Evolutionary conservation across 2,329 filamentous ascomycete genomes (phyloP), one percentile per base, ranked within the genome.

Genomic region (Phaeosphaeria sp.): DNA sequence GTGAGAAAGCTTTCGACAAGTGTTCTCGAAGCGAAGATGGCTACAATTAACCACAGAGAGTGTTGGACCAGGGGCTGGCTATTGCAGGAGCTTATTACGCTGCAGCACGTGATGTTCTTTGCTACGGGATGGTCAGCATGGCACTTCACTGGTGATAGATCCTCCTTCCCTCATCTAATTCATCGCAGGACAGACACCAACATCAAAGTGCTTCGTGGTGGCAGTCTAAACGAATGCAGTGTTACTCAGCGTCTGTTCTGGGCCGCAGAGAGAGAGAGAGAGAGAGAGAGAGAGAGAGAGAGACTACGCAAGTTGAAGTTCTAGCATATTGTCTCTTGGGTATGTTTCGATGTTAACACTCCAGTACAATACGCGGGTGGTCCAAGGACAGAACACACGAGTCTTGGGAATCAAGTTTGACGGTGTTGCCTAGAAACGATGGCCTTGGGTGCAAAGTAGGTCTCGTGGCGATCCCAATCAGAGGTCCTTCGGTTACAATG

Each of bases 251-350:
- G 55, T 55, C 55, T 66, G 55, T 63, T 56, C 5, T 72, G 68
- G 69, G 64, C 62, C 1, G 50, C 60, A 11, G 20, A 25, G 0
- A 56, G 69, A 15, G 17, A 56, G 15, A 68, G n/a, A n/a, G n/a
- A 11, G 20, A 25, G 0, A 56, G 69, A 11, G 20, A 25, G 0
- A 56, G 69, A 11, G 20, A 25, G 0, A 56, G 69, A 15, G 17
- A 56, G 15, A 68, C 67, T 0, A 66, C 56, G n/a, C 39, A 50
- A 2, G 42, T 48, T 15, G 66, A 69, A 47, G 66, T 66, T 42
- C 30, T 27, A 15, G 64, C 60, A 2, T 68, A 67, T 42, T 66
- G 48, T 30, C 50, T 68, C 10, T 43, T 66, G 3, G 65, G 65
- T 0, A 57, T 68, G 1, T 69, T 69, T 41, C n/a, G 58, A 50